Conservation (phyloP, 345 rosid species). For the Carallia brachiata region DNA sequence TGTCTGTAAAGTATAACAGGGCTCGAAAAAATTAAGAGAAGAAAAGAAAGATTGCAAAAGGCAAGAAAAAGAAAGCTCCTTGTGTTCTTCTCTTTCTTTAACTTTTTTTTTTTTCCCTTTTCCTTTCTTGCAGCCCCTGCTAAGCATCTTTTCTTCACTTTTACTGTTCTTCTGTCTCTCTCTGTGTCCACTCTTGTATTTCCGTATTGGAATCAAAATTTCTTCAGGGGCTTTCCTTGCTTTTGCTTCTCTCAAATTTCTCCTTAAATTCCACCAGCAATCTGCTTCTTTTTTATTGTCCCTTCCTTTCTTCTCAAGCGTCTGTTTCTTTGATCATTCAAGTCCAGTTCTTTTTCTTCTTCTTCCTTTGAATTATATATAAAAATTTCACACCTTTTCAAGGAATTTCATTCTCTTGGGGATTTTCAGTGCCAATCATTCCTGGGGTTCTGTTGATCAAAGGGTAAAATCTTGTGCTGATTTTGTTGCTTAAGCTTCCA, state of each 20-base stretch:
- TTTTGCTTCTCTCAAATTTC: conserved; percentile 20
- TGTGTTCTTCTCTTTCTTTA: conserved; percentile 8
- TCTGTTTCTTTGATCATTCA: conserved; percentile 32
- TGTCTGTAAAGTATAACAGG: too few relatives aligned
- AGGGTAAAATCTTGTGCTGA: conserved; percentile 11
- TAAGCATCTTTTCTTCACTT: conserved; percentile 57
- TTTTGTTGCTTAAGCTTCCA: background rate
- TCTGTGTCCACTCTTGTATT: conserved; percentile 1
- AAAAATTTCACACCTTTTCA: conserved; percentile 18
- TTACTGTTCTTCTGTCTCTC: conserved; percentile 23
- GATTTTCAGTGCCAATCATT: conserved; percentile 13
- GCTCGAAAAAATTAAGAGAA: too few relatives aligned
- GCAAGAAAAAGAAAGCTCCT: conserved; percentile 35
- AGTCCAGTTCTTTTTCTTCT: conserved; percentile 32
- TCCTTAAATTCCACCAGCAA: conserved; percentile 6
- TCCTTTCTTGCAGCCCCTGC: conserved; percentile 51
- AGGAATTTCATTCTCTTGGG: conserved; percentile 15
- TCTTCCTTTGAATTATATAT: conserved; percentile 15
- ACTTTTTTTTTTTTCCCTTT: background rate
- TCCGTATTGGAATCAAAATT: conserved; percentile 37
- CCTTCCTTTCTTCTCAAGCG: conserved; percentile 23
- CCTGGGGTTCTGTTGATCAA: conserved; percentile 25
- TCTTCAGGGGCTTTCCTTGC: conserved; percentile 15
- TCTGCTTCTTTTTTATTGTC: conserved; percentile 20
- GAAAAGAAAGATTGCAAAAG: conserved; percentile 37